A percentile compares a stretch with the other conserved stretches of the same genome.
Conservation (phyloP, 2,329 filamentous ascomycete species). For the Penicillium expansum region DNA sequence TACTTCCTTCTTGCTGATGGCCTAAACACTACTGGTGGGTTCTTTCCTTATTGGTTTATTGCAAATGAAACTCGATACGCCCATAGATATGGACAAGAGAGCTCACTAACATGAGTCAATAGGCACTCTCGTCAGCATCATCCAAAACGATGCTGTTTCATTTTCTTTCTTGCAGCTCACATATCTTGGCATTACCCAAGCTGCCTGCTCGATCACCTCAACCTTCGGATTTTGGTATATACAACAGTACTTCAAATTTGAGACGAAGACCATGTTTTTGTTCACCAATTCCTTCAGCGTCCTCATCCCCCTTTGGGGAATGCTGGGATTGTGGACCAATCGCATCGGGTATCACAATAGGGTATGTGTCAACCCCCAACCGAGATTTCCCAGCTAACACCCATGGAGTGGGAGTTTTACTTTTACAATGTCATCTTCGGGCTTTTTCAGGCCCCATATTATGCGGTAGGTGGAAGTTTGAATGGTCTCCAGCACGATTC, state of each 20-base stretch:
- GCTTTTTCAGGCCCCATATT: conserved; percentile 45
- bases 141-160: conserved; percentile 41
- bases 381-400: conserved; percentile 2
- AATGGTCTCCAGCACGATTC: neutral
- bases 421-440: conserved; percentile 46
- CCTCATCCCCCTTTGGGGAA: conserved; percentile 44
- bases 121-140: conserved; percentile 41
- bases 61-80: neutral
- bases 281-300: conserved; percentile 43
- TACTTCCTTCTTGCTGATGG: conserved; percentile 46
- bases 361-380: conserved; percentile 19
- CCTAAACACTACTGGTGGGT: conserved; percentile 40
- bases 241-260: conserved; percentile 42
- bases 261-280: conserved; percentile 45
- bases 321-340: conserved; percentile 42
- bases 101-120: neutral
- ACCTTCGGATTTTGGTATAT: conserved; percentile 46
- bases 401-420: conserved; percentile 41
- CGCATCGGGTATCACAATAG: conserved; percentile 42
- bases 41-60: too few relatives aligned
- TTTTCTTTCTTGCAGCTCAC: conserved; percentile 45
- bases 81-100: neutral
- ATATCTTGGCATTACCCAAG: conserved; percentile 43
- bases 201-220: conserved; percentile 38
- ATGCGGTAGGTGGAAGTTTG: conserved; percentile 30